Percentiles rank a stretch among this genome's conserved stretches.
Evolutionary conservation across 805 yeast genomes (phyloP).

Genomic region (Metschnikowia henanensis): DNA sequence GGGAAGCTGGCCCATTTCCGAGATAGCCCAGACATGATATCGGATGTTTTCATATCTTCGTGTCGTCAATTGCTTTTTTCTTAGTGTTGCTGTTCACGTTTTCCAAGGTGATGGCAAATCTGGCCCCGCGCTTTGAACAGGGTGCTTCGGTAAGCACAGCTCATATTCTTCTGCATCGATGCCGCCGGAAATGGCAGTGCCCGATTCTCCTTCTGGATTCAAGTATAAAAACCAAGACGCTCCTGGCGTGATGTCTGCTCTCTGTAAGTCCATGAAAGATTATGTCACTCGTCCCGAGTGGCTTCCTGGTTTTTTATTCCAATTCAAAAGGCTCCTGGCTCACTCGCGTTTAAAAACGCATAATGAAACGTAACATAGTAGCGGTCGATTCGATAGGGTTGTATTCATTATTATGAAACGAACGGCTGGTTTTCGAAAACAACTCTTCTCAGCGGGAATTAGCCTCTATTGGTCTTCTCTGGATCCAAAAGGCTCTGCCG

Average conservation of each 20-base stretch:
- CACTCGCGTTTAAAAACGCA: conserved; percentile 4
- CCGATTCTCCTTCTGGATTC: conserved; percentile 33
- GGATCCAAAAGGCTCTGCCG: no score
- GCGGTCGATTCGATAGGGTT: no score
- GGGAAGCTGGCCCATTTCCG: no score
- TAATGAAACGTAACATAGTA: conserved; percentile 14
- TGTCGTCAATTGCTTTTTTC: background rate
- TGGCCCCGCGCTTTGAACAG: conserved; percentile 1
- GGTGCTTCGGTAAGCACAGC: conserved; percentile 12
- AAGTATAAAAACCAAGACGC: conserved; percentile 64
- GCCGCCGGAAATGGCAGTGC: conserved; percentile 42
- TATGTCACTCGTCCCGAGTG: conserved; percentile 22
- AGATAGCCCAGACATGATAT: no score
- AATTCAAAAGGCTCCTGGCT: conserved; percentile 12
- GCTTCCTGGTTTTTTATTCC: conserved; percentile 9
- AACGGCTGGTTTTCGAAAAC: no score
- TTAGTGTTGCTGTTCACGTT: conserved; percentile 7
- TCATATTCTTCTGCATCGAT: conserved; percentile 40
- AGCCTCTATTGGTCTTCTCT: no score
- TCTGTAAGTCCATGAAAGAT: conserved; percentile 64
- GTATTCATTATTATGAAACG: no score
- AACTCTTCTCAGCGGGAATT: no score
- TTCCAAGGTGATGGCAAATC: conserved; percentile 8
- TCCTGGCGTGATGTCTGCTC: conserved; percentile 54
- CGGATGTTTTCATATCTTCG: no score